These are phyloP conservation scores for Vitis rotundifolia DNA, from an alignment of 164 flowering plant species.

Conservation along the genomic window DNA sequence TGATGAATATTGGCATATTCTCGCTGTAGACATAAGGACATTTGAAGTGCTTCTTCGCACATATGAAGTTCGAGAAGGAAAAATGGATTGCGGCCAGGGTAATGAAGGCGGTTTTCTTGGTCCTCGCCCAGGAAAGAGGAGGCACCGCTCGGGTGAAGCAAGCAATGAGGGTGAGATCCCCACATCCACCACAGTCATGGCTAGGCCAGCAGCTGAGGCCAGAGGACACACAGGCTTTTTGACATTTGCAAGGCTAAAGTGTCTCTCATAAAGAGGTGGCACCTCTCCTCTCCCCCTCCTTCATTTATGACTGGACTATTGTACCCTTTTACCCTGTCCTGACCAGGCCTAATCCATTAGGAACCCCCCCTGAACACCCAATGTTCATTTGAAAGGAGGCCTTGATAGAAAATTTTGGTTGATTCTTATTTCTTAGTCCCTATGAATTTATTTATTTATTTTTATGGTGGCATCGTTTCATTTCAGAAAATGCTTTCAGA, in stretches of 20 bases:
- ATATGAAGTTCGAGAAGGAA: slow-evolving; percentile 76
- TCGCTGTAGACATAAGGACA: slow-evolving; percentile 72
- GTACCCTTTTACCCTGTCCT: too few relatives aligned
- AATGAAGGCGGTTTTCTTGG: slow-evolving; percentile 32
- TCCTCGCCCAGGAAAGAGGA: slow-evolving; percentile 64
- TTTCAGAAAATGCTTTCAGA: too few relatives aligned
- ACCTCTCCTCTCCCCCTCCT: too few relatives aligned
- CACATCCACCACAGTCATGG: slow-evolving; percentile 39
- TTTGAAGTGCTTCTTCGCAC: slow-evolving; percentile 90
- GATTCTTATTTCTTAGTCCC: too few relatives aligned
- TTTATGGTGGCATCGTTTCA: too few relatives aligned
- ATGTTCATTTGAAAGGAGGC: too few relatives aligned
- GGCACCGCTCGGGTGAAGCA: slow-evolving; percentile 45
- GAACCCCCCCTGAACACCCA: too few relatives aligned
- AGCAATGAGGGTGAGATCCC: slow-evolving; percentile 30
- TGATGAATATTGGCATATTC: neutral
- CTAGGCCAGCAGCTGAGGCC: slow-evolving; percentile 64
- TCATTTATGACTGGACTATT: neutral
- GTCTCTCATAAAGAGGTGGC: slow-evolving; percentile 15
- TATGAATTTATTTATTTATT: too few relatives aligned
- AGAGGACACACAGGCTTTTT: slow-evolving; percentile 94
- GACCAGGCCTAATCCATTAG: too few relatives aligned
- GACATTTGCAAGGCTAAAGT: slow-evolving; percentile 88
- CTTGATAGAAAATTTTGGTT: too few relatives aligned
- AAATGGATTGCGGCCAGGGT: slow-evolving; percentile 24